Conservation (phyloP, 2,329 filamentous ascomycete species). For the Hysterium pulicare region DNA sequence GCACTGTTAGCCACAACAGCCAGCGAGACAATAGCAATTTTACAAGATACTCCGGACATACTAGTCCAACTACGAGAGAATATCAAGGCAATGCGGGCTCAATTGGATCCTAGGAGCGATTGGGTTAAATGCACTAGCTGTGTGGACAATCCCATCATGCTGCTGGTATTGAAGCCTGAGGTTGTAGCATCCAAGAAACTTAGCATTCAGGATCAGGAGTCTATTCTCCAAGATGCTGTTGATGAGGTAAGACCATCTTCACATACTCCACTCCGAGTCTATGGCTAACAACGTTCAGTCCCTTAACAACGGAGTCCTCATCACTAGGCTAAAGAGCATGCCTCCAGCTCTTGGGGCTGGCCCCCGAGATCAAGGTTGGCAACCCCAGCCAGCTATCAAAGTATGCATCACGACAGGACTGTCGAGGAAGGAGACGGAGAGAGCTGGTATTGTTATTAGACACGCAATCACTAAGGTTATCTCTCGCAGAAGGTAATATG, state of each 20-base stretch:
- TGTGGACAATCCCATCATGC: slow-evolving; percentile 80
- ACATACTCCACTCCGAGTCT: too few relatives aligned
- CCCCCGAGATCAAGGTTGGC: slow-evolving; percentile 65
- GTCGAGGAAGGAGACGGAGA: slow-evolving; percentile 92
- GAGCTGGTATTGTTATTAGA: slow-evolving; percentile 80
- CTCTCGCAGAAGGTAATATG: slow-evolving; percentile 47
- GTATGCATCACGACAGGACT: slow-evolving; percentile 85
- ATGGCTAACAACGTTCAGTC: slow-evolving; percentile 51
- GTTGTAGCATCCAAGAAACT: slow-evolving; percentile 69
- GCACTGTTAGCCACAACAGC: slow-evolving; percentile 94
- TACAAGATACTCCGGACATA: slow-evolving; percentile 84
- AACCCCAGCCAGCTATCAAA: slow-evolving; percentile 78
- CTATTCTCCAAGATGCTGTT: slow-evolving; percentile 83
- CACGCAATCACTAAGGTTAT: slow-evolving; percentile 95
- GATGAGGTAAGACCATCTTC: slow-evolving; percentile 68
- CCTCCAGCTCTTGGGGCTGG: slow-evolving; percentile 58
- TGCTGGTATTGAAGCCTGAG: slow-evolving; percentile 80
- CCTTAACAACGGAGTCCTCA: slow-evolving; percentile 81
- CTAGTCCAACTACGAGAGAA: slow-evolving; percentile 78
- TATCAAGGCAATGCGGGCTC: slow-evolving; percentile 77
- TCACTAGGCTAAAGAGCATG: slow-evolving; percentile 79
- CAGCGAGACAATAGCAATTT: slow-evolving; percentile 80
- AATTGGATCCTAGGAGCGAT: slow-evolving; percentile 89
- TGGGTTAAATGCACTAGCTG: slow-evolving; percentile 83
- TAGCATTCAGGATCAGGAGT: slow-evolving; percentile 73